These are phyloP conservation scores for Chrysoporthe austroafricana DNA, from an alignment of 2,329 filamentous ascomycete genomes.

Conservation along the genomic window DNA sequence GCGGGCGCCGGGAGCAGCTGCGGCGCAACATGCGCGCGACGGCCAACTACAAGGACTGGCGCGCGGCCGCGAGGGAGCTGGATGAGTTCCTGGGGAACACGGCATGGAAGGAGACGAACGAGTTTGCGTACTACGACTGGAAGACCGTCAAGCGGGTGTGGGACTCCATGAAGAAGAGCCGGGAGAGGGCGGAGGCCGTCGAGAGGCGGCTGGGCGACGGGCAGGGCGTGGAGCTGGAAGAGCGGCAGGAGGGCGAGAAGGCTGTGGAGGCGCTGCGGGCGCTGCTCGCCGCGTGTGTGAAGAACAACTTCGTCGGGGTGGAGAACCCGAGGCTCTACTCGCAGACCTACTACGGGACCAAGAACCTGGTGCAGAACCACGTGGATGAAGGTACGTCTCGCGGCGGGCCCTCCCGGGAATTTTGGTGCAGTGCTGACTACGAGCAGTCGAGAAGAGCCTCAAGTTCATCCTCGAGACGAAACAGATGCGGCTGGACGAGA, in stretches of 20 bases:
- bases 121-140: slow-evolving; percentile 85
- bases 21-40: slow-evolving; percentile 73
- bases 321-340: slow-evolving; percentile 95
- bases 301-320: slow-evolving; percentile 95
- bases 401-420: not conserved
- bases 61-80: slow-evolving; percentile 74
- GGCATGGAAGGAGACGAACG: slow-evolving; percentile 77
- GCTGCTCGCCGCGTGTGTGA: slow-evolving; percentile 87
- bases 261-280: slow-evolving; percentile 76
- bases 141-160: slow-evolving; percentile 79
- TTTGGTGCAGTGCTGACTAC: not conserved
- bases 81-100: slow-evolving; percentile 82
- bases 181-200: slow-evolving; percentile 60
- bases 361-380: slow-evolving; percentile 87
- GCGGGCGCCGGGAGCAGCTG: slow-evolving; percentile 74
- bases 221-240: slow-evolving; percentile 44
- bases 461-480: slow-evolving; percentile 70
- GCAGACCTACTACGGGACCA: slow-evolving; percentile 98
- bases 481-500: slow-evolving; percentile 71
- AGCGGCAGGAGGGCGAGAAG: slow-evolving; percentile 43
- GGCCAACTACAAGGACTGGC: slow-evolving; percentile 81
- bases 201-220: slow-evolving; percentile 42
- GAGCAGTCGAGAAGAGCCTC: slow-evolving; percentile 65
- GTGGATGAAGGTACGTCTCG: slow-evolving; percentile 70
- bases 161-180: slow-evolving; percentile 71